These are phyloP conservation scores for Cenchrus purpureus DNA, from an alignment of 176 grass and related monocot genomes.

Conservation along the genomic window DNA sequence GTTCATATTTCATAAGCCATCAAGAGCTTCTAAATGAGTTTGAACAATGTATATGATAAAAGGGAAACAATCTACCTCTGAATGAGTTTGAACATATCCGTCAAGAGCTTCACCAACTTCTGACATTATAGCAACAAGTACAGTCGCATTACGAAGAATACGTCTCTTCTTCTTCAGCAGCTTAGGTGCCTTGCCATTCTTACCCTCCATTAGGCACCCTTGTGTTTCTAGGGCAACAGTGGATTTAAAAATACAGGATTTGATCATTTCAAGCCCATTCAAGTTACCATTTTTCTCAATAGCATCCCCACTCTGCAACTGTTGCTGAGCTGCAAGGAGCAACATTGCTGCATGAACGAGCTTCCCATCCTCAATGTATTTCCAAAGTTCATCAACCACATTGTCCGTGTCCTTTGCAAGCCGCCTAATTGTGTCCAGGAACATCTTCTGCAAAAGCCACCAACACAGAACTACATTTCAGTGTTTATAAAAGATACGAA, in stretches of 20 bases:
- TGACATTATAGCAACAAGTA: neutral
- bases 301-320: too few relatives aligned
- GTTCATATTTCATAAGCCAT: neutral
- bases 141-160: neutral
- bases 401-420: neutral
- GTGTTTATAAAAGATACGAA: neutral
- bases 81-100: conserved; percentile 1
- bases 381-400: conserved; percentile 13
- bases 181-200: neutral
- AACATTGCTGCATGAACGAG: neutral
- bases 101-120: conserved; percentile 1
- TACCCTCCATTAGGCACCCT: neutral
- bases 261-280: too few relatives aligned
- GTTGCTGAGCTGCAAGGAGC: too few relatives aligned
- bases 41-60: neutral
- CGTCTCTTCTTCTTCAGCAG: neutral
- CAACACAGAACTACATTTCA: neutral
- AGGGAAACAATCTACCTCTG: neutral
- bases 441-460: conserved; percentile 7
- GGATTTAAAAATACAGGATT: neutral
- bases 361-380: neutral
- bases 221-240: neutral
- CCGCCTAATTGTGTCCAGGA: neutral
- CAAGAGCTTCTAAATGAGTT: too few relatives aligned
- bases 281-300: too few relatives aligned